Conservation (phyloP, 768 basidiomycete species). For the Sporobolomyces pararoseus region DNA sequence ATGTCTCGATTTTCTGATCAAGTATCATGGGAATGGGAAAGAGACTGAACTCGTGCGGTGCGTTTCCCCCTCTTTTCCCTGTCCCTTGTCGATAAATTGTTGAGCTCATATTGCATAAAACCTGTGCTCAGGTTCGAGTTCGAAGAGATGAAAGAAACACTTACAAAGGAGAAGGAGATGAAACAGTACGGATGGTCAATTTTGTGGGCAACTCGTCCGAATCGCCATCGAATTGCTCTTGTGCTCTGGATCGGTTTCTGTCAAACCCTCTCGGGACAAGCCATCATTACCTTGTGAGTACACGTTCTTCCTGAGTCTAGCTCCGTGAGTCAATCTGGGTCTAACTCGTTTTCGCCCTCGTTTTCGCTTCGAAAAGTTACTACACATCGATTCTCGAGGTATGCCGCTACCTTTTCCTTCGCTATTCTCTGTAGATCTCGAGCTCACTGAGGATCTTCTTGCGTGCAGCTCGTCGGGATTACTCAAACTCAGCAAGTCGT, state of each 20-base stretch:
- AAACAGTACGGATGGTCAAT: constrained; percentile 20
- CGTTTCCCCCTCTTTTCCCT: not conserved
- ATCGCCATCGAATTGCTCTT: constrained; percentile 21
- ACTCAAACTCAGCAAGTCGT: constrained; percentile 21
- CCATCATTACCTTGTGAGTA: constrained; percentile 45
- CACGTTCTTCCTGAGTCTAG: not conserved
- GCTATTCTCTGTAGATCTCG: too few species aligned
- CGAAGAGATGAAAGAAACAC: constrained; percentile 51
- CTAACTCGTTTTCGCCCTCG: too few species aligned
- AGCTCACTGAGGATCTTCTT: too few species aligned
- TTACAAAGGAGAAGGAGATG: constrained; percentile 46
- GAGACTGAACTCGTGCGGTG: constrained; percentile 46
- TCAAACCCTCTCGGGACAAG: constrained; percentile 47
- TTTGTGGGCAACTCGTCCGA: constrained; percentile 16
- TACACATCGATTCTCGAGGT: constrained; percentile 44
- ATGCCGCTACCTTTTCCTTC: too few species aligned
- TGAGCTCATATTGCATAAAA: not conserved
- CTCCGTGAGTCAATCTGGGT: too few species aligned
- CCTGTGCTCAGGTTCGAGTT: constrained; percentile 48
- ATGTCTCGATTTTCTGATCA: constrained; percentile 44
- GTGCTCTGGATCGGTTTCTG: constrained; percentile 33
- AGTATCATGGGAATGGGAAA: constrained; percentile 46
- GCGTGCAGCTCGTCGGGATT: constrained; percentile 45
- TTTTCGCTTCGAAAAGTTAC: constrained; percentile 38
- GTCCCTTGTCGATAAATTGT: not conserved